Evolutionary conservation across 148 eudicot genomes (phyloP).

Genomic region (Beta vulgaris): DNA sequence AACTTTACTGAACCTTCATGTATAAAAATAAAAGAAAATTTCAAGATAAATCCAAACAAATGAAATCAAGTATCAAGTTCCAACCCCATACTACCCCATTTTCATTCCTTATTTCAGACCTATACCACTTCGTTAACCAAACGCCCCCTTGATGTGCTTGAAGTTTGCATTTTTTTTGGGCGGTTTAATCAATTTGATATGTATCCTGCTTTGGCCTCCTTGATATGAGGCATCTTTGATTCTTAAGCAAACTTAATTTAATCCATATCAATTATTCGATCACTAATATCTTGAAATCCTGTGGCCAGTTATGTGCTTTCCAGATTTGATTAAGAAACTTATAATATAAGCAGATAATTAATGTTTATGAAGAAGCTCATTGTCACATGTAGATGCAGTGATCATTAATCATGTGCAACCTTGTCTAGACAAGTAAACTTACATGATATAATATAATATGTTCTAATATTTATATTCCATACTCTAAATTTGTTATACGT

Average conservation of each 20-base stretch:
- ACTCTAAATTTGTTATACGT: no score
- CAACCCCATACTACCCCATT: no score
- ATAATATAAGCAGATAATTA: slow-evolving; percentile 8
- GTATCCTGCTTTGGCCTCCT: not conserved
- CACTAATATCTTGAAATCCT: slow-evolving; percentile 13
- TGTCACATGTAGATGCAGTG: slow-evolving; percentile 6
- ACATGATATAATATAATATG: no score
- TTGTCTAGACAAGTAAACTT: no score
- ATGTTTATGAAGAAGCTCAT: slow-evolving; percentile 13
- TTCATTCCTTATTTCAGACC: no score
- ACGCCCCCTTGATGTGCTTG: not conserved
- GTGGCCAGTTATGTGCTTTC: not conserved
- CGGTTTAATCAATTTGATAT: slow-evolving; percentile 1
- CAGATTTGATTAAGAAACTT: slow-evolving; percentile 7
- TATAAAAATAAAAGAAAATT: no score
- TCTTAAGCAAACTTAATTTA: slow-evolving; percentile 19
- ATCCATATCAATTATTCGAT: slow-evolving; percentile 6
- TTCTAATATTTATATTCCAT: no score
- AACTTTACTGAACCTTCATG: no score
- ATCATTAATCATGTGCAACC: slow-evolving; percentile 19
- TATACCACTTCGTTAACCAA: no score
- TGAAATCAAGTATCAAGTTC: no score
- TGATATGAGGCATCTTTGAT: slow-evolving; percentile 13
- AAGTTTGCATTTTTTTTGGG: not conserved
- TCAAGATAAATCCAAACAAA: no score